Evolutionary conservation across 176 grass and related monocot genomes (phyloP).

Genomic region (Stipa capillata): DNA sequence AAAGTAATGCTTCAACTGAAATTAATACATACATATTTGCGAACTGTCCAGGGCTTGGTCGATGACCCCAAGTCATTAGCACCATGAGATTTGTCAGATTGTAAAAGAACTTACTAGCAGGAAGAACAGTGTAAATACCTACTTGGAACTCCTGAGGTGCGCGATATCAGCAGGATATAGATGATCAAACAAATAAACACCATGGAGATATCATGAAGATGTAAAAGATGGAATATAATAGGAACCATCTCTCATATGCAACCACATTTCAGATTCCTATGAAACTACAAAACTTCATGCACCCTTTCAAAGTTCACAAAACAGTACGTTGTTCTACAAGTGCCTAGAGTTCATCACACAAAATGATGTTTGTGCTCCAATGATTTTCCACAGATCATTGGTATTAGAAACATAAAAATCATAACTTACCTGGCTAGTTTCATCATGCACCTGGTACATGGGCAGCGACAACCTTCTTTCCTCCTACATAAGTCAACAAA

Average conservation of each 20-base stretch:
- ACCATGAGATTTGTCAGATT: slow-evolving; percentile 84
- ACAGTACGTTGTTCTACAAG: not conserved
- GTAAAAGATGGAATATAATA: not conserved
- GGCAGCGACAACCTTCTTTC: slow-evolving; percentile 81
- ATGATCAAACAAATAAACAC: slow-evolving; percentile 27
- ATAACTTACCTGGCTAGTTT: slow-evolving; percentile 99
- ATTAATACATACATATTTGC: slow-evolving; percentile 94
- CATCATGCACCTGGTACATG: slow-evolving; percentile 98
- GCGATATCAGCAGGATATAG: slow-evolving; percentile 35
- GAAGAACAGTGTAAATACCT: slow-evolving; percentile 64
- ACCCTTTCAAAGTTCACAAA: not conserved
- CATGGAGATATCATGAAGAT: slow-evolving; percentile 5
- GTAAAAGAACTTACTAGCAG: slow-evolving; percentile 67
- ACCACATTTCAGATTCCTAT: slow-evolving; percentile 10
- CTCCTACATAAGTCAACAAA: slow-evolving; percentile 52
- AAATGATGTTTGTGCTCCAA: not conserved
- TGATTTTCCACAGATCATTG: not conserved
- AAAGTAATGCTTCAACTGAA: slow-evolving; percentile 54
- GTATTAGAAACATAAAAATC: slow-evolving; percentile 35
- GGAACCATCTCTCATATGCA: not conserved
- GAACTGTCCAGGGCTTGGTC: slow-evolving; percentile 65
- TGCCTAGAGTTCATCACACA: not conserved
- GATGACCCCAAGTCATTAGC: slow-evolving; percentile 70
- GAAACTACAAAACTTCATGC: not conserved
- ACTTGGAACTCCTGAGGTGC: slow-evolving; percentile 53